phyloP scores from a whole-genome alignment of 768 basidiomycete species.

The Psilocybe cubensis region DNA sequence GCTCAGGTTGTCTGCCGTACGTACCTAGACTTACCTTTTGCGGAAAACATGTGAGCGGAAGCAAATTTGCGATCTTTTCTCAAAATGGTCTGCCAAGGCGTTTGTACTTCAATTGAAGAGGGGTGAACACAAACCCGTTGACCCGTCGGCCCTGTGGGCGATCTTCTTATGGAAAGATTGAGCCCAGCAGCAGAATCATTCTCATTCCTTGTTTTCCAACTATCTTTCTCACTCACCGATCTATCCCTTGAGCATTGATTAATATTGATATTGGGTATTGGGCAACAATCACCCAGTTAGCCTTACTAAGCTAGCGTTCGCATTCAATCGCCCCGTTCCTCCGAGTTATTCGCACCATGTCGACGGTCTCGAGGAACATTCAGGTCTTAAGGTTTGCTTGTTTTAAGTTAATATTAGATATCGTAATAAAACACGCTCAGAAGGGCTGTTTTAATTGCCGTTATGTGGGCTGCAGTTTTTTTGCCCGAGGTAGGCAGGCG shows the following conservation, averaged over 20 bases:
- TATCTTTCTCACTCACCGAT: neutral
- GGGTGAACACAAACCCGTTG: constrained; percentile 10
- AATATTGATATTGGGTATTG: too few species aligned
- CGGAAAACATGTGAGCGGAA: constrained; percentile 17
- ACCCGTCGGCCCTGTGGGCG: constrained; percentile 19
- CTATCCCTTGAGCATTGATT: constrained; percentile 3
- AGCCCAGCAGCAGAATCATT: neutral
- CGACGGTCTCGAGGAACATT: constrained; percentile 5
- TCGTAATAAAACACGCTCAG: neutral
- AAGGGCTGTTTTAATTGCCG: neutral
- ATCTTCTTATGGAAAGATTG: constrained; percentile 1
- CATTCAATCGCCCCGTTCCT: constrained; percentile 15
- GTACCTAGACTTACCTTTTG: constrained; percentile 7
- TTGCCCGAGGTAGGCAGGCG: neutral
- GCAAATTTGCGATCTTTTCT: constrained; percentile 18
- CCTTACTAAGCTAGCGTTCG: neutral
- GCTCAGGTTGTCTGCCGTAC: neutral
- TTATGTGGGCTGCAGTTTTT: neutral
- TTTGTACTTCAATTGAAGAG: neutral
- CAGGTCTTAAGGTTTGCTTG: neutral
- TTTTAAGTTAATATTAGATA: neutral
- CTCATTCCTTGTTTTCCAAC: neutral
- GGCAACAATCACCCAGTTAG: neutral
- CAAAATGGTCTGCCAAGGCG: constrained; percentile 11
- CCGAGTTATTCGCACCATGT: constrained; percentile 16